phyloP scores from a whole-genome alignment of 2,329 filamentous ascomycete genomes.

The Fusarium xyrophilum region DNA sequence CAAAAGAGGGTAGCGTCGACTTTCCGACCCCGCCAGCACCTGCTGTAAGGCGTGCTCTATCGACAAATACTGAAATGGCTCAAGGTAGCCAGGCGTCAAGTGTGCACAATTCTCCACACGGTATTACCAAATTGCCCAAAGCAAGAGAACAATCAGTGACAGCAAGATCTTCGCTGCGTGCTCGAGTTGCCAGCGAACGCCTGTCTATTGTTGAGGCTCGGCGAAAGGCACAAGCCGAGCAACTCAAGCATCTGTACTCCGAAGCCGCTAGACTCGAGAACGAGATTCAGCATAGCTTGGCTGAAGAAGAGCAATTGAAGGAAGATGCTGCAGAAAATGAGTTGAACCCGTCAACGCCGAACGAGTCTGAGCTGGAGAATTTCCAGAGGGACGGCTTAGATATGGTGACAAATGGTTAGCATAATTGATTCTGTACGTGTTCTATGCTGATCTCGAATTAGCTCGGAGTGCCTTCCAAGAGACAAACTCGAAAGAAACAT shows the following conservation, averaged over 20 bases:
- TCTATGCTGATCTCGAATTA: slow-evolving; percentile 23
- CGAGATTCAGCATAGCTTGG: slow-evolving; percentile 53
- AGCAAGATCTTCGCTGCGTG: slow-evolving; percentile 39
- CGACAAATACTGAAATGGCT: not conserved
- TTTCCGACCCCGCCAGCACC: not conserved
- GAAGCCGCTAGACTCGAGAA: slow-evolving; percentile 57
- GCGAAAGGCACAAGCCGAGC: slow-evolving; percentile 52
- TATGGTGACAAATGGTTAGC: not conserved
- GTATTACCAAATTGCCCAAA: slow-evolving; percentile 21
- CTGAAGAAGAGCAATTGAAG: slow-evolving; percentile 46
- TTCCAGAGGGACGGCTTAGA: slow-evolving; percentile 20
- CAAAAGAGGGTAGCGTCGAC: slow-evolving; percentile 40
- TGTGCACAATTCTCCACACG: slow-evolving; percentile 10
- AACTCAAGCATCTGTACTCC: slow-evolving; percentile 54
- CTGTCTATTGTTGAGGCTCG: slow-evolving; percentile 48
- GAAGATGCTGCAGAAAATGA: slow-evolving; percentile 38
- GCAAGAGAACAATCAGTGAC: slow-evolving; percentile 12
- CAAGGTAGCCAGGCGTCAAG: slow-evolving; percentile 7
- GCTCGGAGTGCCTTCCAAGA: slow-evolving; percentile 7
- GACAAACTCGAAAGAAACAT: not conserved
- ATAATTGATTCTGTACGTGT: not conserved
- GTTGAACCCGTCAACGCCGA: slow-evolving; percentile 9
- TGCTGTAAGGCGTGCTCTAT: not conserved
- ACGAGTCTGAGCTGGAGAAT: slow-evolving; percentile 25
- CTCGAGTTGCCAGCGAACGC: slow-evolving; percentile 48